Conservation (phyloP, 352 stramenopile genomes). For the Phytophthora multivora region DNA sequence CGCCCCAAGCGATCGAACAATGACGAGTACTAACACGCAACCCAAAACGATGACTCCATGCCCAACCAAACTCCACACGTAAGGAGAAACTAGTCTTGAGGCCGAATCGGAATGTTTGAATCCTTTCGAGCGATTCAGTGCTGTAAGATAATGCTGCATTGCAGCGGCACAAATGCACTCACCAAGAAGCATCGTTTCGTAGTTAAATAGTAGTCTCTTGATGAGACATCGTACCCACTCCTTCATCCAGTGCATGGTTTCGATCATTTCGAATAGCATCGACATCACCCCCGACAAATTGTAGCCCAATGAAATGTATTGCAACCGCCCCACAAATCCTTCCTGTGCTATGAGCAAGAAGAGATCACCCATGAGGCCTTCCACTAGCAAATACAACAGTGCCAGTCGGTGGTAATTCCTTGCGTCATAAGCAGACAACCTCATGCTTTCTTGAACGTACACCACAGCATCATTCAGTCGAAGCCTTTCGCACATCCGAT, state of each 20-base stretch:
- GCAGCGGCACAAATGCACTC: constrained; percentile 29
- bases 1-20: constrained; percentile 25
- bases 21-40: constrained; percentile 26
- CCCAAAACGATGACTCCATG: constrained; percentile 33
- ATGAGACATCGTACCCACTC: constrained; percentile 19
- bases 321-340: constrained; percentile 21
- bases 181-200: constrained; percentile 38
- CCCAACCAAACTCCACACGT: constrained; percentile 39
- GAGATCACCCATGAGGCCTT: constrained; percentile 41
- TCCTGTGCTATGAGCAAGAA: constrained; percentile 42
- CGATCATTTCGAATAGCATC: constrained; percentile 42
- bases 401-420: constrained; percentile 32
- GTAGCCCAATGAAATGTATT: constrained; percentile 47
- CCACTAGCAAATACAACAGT: constrained; percentile 36
- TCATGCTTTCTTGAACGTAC: constrained; percentile 39
- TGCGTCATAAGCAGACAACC: constrained; percentile 30
- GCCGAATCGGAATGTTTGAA: constrained; percentile 16
- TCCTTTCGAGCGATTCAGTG: constrained; percentile 27
- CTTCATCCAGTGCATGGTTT: constrained; percentile 31
- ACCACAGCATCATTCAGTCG: constrained; percentile 34
- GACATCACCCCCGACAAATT: constrained; percentile 42
- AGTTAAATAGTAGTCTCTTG: constrained; percentile 39
- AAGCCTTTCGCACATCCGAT: constrained; percentile 22
- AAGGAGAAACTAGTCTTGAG: constrained; percentile 18
- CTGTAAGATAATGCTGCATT: constrained; percentile 36